Evolutionary conservation across 495 filamentous ascomycete species (phyloP), one percentile per base, ranked within the genome.

Genomic region (Podospora pseudocomata): DNA sequence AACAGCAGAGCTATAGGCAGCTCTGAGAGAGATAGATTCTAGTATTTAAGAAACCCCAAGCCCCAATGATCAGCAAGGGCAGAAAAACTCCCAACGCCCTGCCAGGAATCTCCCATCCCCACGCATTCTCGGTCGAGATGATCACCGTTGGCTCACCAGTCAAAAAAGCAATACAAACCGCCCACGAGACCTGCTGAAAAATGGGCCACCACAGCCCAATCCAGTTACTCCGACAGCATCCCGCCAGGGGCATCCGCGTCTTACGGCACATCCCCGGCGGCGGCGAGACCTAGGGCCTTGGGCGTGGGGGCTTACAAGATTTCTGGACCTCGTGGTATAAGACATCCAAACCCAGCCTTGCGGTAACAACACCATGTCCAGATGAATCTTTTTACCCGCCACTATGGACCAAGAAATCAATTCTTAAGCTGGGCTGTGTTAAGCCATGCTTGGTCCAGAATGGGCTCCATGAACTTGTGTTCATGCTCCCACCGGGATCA

Each of bases 141-240:
- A 58, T 26, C 55, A 19, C 55, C n/a, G 23, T n/a, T 20, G n/a
- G n/a, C 23, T 23, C 23, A 23, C 54, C 54, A 56, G 26, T 39
- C 18, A 11, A 67, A 13, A n/a, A 64, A 27, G 15, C 9, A 64
- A 55, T 63, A 11, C 57, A 58, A 28, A 3, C 3, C 62, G 68
- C 6, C 39, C 68, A 69, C 68, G 53, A 32, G 68, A 69, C 68
- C 64, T 66, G 64, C 59, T 66, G 49, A 66, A 66, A 69, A 66
- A 28, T 39, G 44, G 64, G 64, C 1, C 53, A 19, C 54, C 18
- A 4, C 15, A 5, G 39, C 63, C 57, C 27, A 62, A 62, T 61
- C 34, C 49, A 34, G 67, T 18, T 44, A 63, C 32, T 63, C 64
- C 68, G 53, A 20, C 64, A 69, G 59, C 4, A 20, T 18, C 19